Evolutionary conservation across 2,329 filamentous ascomycete genomes (phyloP).

Genomic region (Stromatinia cepivora): DNA sequence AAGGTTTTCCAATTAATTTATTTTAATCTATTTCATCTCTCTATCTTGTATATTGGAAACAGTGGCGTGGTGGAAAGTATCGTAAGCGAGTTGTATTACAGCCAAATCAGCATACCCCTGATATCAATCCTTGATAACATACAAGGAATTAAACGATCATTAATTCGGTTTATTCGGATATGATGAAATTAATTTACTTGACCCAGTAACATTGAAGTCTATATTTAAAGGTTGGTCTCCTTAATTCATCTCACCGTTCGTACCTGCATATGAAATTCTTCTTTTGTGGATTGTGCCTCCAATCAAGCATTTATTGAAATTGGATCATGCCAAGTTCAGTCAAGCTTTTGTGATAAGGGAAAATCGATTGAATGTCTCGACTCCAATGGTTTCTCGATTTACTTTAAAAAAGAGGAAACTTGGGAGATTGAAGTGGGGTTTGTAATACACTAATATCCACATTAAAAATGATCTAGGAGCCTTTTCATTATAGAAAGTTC

Average conservation of each 20-base stretch:
- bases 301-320: constrained; percentile 3
- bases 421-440: constrained; percentile 5
- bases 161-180: constrained; percentile 6
- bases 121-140: constrained; percentile 2
- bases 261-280: neutral
- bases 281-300: neutral
- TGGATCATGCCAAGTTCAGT: neutral
- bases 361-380: constrained; percentile 7
- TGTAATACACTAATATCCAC: no score
- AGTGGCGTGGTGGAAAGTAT: constrained; percentile 12
- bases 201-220: neutral
- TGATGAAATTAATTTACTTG: neutral
- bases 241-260: constrained; percentile 3
- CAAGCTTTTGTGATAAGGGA: neutral
- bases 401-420: neutral
- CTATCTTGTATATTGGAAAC: constrained; percentile 18
- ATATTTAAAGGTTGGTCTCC: constrained; percentile 10
- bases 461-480: no score
- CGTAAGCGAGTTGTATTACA: constrained; percentile 9
- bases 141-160: constrained; percentile 8
- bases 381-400: neutral
- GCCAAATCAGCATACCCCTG: constrained; percentile 7
- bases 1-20: neutral
- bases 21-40: constrained; percentile 10
- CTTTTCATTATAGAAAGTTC: no score